Conservation (phyloP, 1,139 yeast genomes). For the Saccharomyces hybrid region DNA sequence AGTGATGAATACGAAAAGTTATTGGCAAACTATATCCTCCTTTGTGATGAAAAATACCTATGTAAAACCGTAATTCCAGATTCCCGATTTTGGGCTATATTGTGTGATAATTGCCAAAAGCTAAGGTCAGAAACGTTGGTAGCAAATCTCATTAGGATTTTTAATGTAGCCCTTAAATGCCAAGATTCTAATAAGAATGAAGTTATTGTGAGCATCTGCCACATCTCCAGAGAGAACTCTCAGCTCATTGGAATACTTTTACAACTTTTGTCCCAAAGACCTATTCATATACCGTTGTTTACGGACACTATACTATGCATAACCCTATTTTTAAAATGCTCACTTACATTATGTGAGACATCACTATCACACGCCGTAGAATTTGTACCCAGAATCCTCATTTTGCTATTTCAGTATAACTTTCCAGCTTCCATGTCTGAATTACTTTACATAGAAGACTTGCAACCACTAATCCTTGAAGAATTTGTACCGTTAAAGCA, state of each 20-base stretch:
- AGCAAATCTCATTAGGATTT: not conserved
- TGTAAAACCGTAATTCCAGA: not conserved
- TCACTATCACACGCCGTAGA: conserved; percentile 12
- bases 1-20: not conserved
- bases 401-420: conserved; percentile 11
- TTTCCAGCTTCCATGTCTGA: conserved; percentile 14
- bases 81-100: not conserved
- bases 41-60: not conserved
- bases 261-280: not conserved
- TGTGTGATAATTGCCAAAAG: conserved; percentile 1
- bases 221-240: not conserved
- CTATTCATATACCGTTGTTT: conserved; percentile 5
- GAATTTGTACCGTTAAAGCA: conserved; percentile 13
- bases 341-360: conserved; percentile 7
- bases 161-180: not conserved
- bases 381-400: conserved; percentile 10
- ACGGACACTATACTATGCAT: conserved; percentile 13
- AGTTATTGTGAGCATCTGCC: not conserved
- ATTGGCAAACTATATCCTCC: not conserved
- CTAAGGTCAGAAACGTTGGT: not conserved
- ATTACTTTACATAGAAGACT: conserved; percentile 9
- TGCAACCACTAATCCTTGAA: conserved; percentile 12
- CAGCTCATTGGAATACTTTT: not conserved
- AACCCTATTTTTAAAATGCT: conserved; percentile 8
- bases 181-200: conserved; percentile 4